phyloP scores from a whole-genome alignment of 192 early-diverging fungal species.

The Backusella psychrophila region DNA sequence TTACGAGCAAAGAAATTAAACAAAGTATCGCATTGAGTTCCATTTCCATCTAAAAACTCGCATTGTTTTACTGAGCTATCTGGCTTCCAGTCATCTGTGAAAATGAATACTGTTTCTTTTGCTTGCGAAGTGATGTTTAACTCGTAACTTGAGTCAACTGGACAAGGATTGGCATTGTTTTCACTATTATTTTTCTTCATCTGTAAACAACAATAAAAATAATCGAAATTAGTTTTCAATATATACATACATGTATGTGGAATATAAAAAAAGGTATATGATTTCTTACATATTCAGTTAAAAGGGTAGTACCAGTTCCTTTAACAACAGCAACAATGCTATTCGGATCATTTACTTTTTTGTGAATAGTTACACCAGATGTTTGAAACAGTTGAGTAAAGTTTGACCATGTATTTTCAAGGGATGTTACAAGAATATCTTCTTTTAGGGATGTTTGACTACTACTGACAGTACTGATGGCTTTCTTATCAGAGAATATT shows the following conservation, averaged over 20 bases:
- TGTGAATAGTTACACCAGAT: not conserved
- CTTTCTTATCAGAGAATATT: not conserved
- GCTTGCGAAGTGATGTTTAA: not conserved
- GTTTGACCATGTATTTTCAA: not conserved
- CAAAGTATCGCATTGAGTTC: not conserved
- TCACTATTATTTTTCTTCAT: not conserved
- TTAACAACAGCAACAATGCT: not conserved
- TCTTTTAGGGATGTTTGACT: not conserved
- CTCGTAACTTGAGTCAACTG: not conserved
- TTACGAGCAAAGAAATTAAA: not conserved
- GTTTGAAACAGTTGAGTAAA: slow-evolving; percentile 3
- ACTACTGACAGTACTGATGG: not conserved
- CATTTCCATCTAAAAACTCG: not conserved
- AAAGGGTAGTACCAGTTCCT: not conserved
- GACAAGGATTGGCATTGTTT: not conserved
- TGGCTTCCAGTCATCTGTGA: not conserved
- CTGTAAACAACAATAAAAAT: not conserved
- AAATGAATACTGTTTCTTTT: not conserved
- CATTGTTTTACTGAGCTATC: not conserved
- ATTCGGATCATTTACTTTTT: not conserved
- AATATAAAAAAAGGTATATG: not conserved
- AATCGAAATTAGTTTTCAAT: not conserved
- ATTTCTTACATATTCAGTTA: not conserved
- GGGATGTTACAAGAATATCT: not conserved
- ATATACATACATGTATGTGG: not conserved